Evolutionary conservation across 768 basidiomycete genomes (phyloP).

Genomic region (Mycena sanguinolenta): DNA sequence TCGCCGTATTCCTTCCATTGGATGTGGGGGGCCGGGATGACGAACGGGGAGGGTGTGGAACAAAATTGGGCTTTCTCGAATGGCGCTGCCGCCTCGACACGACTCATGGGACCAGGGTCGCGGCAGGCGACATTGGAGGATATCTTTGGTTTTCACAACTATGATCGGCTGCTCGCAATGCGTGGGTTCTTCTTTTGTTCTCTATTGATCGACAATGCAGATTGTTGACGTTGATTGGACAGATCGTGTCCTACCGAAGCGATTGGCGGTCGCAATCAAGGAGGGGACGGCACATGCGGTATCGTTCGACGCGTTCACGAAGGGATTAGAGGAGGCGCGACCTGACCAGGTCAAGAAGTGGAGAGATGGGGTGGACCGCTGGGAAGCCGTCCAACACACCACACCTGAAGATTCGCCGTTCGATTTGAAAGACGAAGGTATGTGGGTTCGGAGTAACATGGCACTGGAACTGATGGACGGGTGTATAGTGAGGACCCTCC

Average conservation of each 20-base stretch:
- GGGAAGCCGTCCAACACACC: slow-evolving; percentile 2
- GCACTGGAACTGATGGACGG: neutral
- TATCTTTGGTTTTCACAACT: no score
- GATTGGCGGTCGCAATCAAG: neutral
- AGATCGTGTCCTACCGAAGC: neutral
- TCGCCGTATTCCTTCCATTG: no score
- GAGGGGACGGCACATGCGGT: neutral
- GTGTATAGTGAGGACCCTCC: neutral
- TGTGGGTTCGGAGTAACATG: neutral
- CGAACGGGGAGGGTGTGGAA: no score
- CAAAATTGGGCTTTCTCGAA: no score
- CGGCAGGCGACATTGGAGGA: no score
- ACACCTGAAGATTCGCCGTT: neutral
- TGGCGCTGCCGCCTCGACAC: no score
- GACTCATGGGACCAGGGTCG: no score
- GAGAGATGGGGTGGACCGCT: neutral
- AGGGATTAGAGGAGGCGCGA: neutral
- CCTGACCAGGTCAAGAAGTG: neutral
- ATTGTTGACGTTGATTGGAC: no score
- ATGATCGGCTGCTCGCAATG: no score
- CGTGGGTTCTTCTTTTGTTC: no score
- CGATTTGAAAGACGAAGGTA: neutral
- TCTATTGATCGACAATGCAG: no score
- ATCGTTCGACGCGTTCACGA: neutral
- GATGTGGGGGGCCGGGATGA: no score